Evolutionary conservation across 768 basidiomycete species (phyloP), one percentile per base, ranked within the genome.

Genomic region (Scleroderma bovista): DNA sequence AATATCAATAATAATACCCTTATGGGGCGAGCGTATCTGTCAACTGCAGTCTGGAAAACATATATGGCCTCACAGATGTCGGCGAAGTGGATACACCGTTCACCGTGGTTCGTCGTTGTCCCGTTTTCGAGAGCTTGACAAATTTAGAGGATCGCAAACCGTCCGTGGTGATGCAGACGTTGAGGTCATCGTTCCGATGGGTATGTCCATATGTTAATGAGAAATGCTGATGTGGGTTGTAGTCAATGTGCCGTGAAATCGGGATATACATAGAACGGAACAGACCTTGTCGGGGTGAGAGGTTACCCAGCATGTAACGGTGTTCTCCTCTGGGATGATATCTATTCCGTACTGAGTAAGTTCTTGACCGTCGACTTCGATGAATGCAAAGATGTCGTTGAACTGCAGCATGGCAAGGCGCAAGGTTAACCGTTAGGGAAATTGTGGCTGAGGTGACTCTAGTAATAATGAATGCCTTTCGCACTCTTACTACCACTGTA

Each of bases 21-120:
- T 22, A 16, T 31, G 31, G 34, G 38, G 12, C 5, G 39, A 36
- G 38, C 29, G 46, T 65, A 66, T 65, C 65, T 1, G 65, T 66
- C 3, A 60, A 51, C 20, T 60, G 60, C 2, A 68, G 44, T 37
- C 55, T 62, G 5, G 65, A 59, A 43, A 66, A 66, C 33, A 55
- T 13, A 45, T 67, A 66, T 17, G 58, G 47, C 13, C 57, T 55
- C 1, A 38, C 39, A 11, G 60, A 46, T 11, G 58, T 62, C 16
- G 17, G 22, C n/a, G 65, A 57, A 24, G 54, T 41, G 52, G n/a
- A n/a, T n/a, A n/a, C n/a, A n/a, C n/a, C n/a, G n/a, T n/a, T n/a
- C n/a, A n/a, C n/a, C 19, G 26, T 23, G 1, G 3, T 56, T 15
- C 20, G n/a, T 31, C 17, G 13, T 34, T 10, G 16, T 16, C 24